Percentiles rank a stretch among this genome's conserved stretches.
These are phyloP conservation scores for Telopea speciosissima DNA, from an alignment of 177 flowering plant genomes.

Conservation along the genomic window DNA sequence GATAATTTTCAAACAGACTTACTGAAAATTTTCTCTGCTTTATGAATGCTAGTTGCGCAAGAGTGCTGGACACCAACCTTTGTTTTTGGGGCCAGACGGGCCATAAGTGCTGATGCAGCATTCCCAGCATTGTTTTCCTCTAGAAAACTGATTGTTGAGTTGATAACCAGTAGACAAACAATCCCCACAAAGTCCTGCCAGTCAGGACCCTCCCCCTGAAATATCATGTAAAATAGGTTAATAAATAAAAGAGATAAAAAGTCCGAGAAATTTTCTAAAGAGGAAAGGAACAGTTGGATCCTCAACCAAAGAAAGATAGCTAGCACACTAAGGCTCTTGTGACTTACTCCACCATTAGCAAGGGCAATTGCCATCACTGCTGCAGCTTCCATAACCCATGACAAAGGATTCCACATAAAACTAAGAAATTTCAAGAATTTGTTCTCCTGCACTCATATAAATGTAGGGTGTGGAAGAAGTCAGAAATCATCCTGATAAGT, in stretches of 20 bases:
- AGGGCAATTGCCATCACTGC: conserved; percentile 82
- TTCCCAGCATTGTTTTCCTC: conserved; percentile 92
- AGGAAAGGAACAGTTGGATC: neutral
- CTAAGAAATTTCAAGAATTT: conserved; percentile 75
- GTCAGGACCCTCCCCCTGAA: conserved; percentile 83
- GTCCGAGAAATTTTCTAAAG: neutral
- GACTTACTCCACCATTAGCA: conserved; percentile 87
- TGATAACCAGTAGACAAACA: conserved; percentile 56
- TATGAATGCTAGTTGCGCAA: neutral
- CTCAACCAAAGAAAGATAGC: conserved; percentile 1
- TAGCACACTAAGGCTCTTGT: conserved; percentile 3
- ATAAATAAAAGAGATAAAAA: neutral
- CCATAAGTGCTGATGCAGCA: conserved; percentile 86
- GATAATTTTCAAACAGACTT: neutral
- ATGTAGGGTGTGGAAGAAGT: neutral
- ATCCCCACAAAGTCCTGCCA: conserved; percentile 94
- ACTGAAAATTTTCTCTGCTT: neutral
- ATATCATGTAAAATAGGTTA: conserved; percentile 8
- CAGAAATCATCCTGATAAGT: neutral
- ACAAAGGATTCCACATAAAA: conserved; percentile 92
- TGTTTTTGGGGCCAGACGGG: conserved; percentile 79
- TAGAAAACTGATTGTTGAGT: conserved; percentile 80
- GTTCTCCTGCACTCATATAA: conserved; percentile 56
- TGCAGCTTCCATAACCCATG: conserved; percentile 83
- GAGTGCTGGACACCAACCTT: conserved; percentile 32